Percentiles rank a stretch among this genome's conserved stretches.
These are phyloP conservation scores for Euphorbia peplus DNA, from an alignment of 345 rosid species.

Conservation along the genomic window DNA sequence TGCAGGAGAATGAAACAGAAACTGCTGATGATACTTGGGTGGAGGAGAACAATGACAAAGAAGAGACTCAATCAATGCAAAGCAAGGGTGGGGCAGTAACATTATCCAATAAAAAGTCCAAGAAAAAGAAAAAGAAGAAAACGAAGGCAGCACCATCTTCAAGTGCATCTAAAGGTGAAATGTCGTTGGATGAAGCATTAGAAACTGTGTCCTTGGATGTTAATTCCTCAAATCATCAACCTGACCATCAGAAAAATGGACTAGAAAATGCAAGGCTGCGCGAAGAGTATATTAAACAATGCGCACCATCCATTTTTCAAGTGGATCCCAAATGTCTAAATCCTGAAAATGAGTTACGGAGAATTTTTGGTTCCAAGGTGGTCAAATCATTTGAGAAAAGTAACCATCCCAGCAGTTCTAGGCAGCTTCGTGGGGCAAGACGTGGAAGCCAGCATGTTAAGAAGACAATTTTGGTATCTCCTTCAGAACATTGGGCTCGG, in stretches of 20 bases:
- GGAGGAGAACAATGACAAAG: constrained; percentile 15
- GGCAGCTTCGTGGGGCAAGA: constrained; percentile 69
- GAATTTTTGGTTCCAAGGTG: constrained; percentile 83
- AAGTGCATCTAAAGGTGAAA: constrained; percentile 30
- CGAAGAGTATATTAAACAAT: constrained; percentile 24
- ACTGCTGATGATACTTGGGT: constrained; percentile 27
- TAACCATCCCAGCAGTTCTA: constrained; percentile 56
- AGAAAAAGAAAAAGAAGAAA: constrained; percentile 87
- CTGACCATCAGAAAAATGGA: constrained; percentile 26
- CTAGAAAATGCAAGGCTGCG: constrained; percentile 28
- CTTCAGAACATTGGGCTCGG: constrained; percentile 80
- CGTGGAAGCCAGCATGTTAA: constrained; percentile 63
- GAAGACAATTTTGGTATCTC: constrained; percentile 63
- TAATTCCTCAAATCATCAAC: constrained; percentile 27
- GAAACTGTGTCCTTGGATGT: constrained; percentile 42
- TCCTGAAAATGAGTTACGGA: constrained; percentile 67
- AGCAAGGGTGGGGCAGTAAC: constrained; percentile 22
- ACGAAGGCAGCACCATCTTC: constrained; percentile 42
- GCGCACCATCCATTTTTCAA: constrained; percentile 37
- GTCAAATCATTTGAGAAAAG: constrained; percentile 73
- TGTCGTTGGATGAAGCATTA: constrained; percentile 41
- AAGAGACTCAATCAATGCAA: constrained; percentile 19
- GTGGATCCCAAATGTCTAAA: constrained; percentile 72
- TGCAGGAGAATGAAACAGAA: constrained; percentile 44
- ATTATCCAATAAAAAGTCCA: constrained; percentile 47